Base-by-base conservation (phyloP, 164 flowering plant species). In the Tetrastigma voinierianum region DNA sequence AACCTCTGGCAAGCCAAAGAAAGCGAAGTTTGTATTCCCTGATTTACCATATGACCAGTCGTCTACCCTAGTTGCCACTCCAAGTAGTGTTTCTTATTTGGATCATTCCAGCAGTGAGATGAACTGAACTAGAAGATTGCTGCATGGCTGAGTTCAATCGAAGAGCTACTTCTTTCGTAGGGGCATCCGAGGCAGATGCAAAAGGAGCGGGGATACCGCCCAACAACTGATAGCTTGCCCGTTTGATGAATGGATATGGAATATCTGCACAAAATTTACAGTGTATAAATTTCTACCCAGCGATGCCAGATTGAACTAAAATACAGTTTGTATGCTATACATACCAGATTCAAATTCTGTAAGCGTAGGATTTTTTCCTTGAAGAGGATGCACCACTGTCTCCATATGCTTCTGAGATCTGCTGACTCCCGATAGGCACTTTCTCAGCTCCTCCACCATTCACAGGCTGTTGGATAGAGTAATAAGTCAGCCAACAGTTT, bases 151-250 rank as follows among this genome's bases (percentile, higher is more conserved):
- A 67, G 57, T 67, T 62, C 61, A 78, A 76, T 54, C 73, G 76
- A 46, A 73, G 68, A 53, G 81, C 70, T 18, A 72, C 75, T 24
- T 73, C 81, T 70, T 84, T 85, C 40, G 78, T 13, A 18, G 89
- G 82, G 57, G 74, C 70, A 71, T 88, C 89, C 9, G 86, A 72
- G 59, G 93, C 86, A 75, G 73, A 85, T 64, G 94, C 87, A 49
- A 82, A 84, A 68, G 87, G 88, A 59, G 89, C 86, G 75, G 82
- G 78, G 18, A 83, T 67, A 67, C 68, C 62, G n/a, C 83, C 85
- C 79, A 83, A 72, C 84, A 83, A 76, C 48, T 75, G 69, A 58
- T 24, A 24, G 4, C 76, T 74, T 62, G 84, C 81, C 59, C 67
- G 32, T 62, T 76, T 77, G 25, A 73, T 18, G 61, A 78, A 80